These are phyloP conservation scores for Datisca glomerata DNA, from an alignment of 306 rosid species.

Conservation along the genomic window DNA sequence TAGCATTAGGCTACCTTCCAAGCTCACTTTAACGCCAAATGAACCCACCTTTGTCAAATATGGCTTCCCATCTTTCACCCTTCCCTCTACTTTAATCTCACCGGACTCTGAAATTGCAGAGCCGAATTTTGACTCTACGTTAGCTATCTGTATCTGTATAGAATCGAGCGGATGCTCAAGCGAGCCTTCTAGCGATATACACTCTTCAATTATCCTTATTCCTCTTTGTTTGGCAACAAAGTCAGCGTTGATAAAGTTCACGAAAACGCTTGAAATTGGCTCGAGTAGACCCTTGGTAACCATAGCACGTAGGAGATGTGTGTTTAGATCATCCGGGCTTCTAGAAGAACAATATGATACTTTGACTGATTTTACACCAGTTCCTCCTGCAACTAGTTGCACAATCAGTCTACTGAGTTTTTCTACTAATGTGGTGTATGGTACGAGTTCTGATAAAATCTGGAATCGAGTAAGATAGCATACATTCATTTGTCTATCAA, in stretches of 20 bases:
- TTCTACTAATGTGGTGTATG: conserved; percentile 71
- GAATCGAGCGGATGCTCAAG: conserved; percentile 66
- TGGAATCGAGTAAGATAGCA: conserved; percentile 5
- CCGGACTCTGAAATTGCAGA: conserved; percentile 75
- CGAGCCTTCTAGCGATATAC: conserved; percentile 53
- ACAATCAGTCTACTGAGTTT: conserved; percentile 76
- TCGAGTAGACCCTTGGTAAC: conserved; percentile 80
- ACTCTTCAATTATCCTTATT: conserved; percentile 63
- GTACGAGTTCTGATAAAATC: conserved; percentile 69
- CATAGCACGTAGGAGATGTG: conserved; percentile 89
- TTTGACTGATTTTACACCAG: conserved; percentile 71
- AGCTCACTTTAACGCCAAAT: conserved; percentile 76
- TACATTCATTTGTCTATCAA: not conserved
- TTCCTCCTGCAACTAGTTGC: conserved; percentile 85
- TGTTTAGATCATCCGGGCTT: conserved; percentile 81
- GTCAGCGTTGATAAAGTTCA: conserved; percentile 79
- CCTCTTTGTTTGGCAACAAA: conserved; percentile 89
- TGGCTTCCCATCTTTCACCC: conserved; percentile 70
- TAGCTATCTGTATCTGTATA: conserved; percentile 74
- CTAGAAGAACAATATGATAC: conserved; percentile 71
- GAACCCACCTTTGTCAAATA: conserved; percentile 83
- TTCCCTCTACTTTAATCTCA: conserved; percentile 68
- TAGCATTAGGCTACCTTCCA: conserved; percentile 77
- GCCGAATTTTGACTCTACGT: conserved; percentile 76
- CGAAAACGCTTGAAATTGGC: conserved; percentile 62